Base-by-base conservation (phyloP, 2,329 filamentous ascomycete genomes). In the Cercospora sojina region DNA sequence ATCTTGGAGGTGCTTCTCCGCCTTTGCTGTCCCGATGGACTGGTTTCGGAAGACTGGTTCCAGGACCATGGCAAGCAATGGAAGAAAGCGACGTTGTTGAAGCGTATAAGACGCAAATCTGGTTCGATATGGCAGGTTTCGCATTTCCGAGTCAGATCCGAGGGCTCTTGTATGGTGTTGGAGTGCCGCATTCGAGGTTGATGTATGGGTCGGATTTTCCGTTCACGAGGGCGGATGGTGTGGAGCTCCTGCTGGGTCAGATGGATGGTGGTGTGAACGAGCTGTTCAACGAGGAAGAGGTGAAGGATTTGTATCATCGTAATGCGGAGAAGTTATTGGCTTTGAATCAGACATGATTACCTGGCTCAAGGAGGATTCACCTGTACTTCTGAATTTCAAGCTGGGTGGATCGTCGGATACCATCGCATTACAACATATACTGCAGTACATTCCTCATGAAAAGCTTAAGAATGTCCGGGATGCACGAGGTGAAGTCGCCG, bases 161-260 rank as follows among this genome's bases (percentile, higher is more conserved):
- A 61, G 83, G 82, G 1, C 74, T 85, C 63, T 72, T 86, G 16
- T 72, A 80, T 12, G 77, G 74, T 16, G 67, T 69, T 4, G 74
- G 80, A 0, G 78, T 81, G 7, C 76, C 78, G 3, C 76, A 80
- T 60, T 74, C 79, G n/a, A 77, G 78, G 53, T 62, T 86, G 35
- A 57, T 86, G 64, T 86, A 85, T 76, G 84, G 85, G 3, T 84
- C 79, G 64, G 71, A 86, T 70, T 86, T 80, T 65, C 83, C 84
- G 0, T 86, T 81, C 65, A 86, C 83, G 0, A 77, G 78, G 5
- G 77, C 75, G 2, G 66, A 68, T 12, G 76, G 74, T 8, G 81
- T 81, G 18, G 75, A 75, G 62, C 64, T 70, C 20, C 75, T 84
- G 69, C 75, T 77, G 35, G 73, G 74, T 7, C 73, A 75, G 67